These are phyloP conservation scores for Phytophthora sp. DNA, from an alignment of 352 stramenopile species.

Conservation along the genomic window DNA sequence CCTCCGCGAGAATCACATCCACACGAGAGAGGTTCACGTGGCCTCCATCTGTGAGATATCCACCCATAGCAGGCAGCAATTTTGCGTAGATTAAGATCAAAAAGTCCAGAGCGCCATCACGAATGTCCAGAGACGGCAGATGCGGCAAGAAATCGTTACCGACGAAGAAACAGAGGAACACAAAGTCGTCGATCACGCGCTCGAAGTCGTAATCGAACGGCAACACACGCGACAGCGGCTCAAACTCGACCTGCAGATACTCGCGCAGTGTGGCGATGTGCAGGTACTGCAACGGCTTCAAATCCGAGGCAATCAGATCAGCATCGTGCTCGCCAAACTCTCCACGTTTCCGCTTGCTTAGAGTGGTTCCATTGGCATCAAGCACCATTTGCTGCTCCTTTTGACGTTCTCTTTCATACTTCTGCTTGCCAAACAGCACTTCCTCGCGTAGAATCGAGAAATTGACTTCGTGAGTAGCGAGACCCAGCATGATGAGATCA, in stretches of 20 bases:
- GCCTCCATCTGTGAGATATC: constrained; percentile 96
- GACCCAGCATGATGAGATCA: constrained; percentile 99
- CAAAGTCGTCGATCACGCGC: constrained; percentile 98
- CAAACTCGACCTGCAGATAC: constrained; percentile 95
- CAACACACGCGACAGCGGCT: constrained; percentile 72
- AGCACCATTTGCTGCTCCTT: constrained; percentile 68
- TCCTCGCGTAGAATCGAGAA: constrained; percentile 99
- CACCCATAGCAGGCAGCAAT: constrained; percentile 80
- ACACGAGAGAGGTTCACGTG: constrained; percentile 95
- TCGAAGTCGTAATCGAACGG: constrained; percentile 97
- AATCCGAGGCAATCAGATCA: constrained; percentile 78
- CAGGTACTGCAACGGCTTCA: constrained; percentile 94
- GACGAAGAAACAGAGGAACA: constrained; percentile 99
- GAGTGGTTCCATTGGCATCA: constrained; percentile 74
- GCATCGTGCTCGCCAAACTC: constrained; percentile 86
- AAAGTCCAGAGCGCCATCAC: constrained; percentile 98
- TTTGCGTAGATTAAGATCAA: constrained; percentile 98
- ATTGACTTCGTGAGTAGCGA: constrained; percentile 98
- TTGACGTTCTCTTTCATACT: constrained; percentile 77
- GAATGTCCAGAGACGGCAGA: constrained; percentile 98
- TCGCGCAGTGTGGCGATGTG: constrained; percentile 94
- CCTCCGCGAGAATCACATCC: constrained; percentile 96
- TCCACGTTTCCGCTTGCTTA: constrained; percentile 77
- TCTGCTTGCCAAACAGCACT: constrained; percentile 87
- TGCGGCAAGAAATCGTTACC: constrained; percentile 99